Conservation (phyloP, 1,284 basidiomycete genomes). For the Irpex sp. region DNA sequence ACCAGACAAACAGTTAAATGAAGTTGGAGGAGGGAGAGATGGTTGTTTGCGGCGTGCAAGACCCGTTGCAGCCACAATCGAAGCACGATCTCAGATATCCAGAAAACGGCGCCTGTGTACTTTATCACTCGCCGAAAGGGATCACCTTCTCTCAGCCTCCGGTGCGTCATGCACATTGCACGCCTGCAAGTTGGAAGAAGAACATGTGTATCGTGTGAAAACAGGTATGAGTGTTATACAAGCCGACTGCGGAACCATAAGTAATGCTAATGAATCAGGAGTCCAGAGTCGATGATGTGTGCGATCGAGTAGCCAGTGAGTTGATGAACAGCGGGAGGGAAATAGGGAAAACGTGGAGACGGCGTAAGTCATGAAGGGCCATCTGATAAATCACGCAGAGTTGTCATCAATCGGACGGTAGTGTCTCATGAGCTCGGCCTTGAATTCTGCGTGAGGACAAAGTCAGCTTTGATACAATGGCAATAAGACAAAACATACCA, state of each 20-base stretch:
- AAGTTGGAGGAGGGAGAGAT: neutral
- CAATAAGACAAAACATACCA: conserved; percentile 34
- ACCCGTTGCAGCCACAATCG: neutral
- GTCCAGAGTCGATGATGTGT: neutral
- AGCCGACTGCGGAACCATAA: neutral
- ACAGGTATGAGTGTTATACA: neutral
- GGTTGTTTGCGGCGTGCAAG: neutral
- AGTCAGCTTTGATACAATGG: neutral
- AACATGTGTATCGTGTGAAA: neutral
- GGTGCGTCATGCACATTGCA: neutral
- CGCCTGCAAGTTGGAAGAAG: neutral
- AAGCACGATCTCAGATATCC: neutral
- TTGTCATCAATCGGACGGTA: conserved; percentile 57
- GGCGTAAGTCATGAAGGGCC: conserved; percentile 4
- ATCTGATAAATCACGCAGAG: conserved; percentile 30
- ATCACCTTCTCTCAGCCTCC: neutral
- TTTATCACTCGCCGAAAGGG: neutral
- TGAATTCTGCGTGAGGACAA: conserved; percentile 50
- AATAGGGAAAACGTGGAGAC: neutral
- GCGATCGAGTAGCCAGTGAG: neutral
- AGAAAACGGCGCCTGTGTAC: neutral
- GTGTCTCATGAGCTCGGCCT: conserved; percentile 66
- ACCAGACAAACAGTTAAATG: neutral
- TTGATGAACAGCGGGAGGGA: neutral
- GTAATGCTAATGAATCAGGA: neutral